Conservation (phyloP, 208 protist species). For the Leishmania tarentolae region DNA sequence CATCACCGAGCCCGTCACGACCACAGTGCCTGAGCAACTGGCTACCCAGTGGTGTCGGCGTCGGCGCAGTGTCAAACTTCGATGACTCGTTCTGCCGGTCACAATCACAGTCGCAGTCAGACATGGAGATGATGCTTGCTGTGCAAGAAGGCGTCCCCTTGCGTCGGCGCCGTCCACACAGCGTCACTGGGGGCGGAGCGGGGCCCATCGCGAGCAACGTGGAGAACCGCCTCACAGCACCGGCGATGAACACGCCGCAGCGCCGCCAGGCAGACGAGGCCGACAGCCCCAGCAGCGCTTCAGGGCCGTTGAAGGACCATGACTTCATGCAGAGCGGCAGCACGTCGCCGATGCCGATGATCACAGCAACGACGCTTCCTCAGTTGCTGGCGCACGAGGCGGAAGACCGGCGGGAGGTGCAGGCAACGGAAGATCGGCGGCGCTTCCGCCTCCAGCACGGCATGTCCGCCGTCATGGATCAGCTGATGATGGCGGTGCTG, state of each 20-base stretch:
- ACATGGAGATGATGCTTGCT: not conserved
- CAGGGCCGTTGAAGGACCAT: not conserved
- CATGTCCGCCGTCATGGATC: slow-evolving; percentile 9
- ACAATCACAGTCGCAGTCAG: slow-evolving; percentile 3
- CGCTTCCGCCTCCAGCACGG: not conserved
- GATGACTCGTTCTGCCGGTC: not conserved
- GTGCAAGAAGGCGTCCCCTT: not conserved
- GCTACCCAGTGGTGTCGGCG: not conserved
- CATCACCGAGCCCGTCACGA: slow-evolving; percentile 9
- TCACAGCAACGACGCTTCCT: not conserved
- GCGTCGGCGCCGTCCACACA: not conserved
- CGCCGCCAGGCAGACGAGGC: not conserved
- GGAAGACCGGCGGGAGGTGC: slow-evolving; percentile 1
- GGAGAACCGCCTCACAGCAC: slow-evolving; percentile 14
- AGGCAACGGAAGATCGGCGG: not conserved
- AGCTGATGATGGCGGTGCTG: slow-evolving; percentile 22
- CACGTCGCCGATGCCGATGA: slow-evolving; percentile 7
- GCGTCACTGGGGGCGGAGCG: not conserved
- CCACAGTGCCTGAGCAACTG: slow-evolving; percentile 1
- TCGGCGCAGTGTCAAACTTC: not conserved
- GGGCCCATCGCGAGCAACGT: slow-evolving; percentile 4
- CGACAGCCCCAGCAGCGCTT: not conserved
- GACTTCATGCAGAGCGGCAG: slow-evolving; percentile 6
- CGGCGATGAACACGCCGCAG: slow-evolving; percentile 8
- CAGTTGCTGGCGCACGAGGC: slow-evolving; percentile 12